Evolutionary conservation across 306 rosid species (phyloP), one percentile per base, ranked within the genome.

Genomic region (Arachis stenosperma): DNA sequence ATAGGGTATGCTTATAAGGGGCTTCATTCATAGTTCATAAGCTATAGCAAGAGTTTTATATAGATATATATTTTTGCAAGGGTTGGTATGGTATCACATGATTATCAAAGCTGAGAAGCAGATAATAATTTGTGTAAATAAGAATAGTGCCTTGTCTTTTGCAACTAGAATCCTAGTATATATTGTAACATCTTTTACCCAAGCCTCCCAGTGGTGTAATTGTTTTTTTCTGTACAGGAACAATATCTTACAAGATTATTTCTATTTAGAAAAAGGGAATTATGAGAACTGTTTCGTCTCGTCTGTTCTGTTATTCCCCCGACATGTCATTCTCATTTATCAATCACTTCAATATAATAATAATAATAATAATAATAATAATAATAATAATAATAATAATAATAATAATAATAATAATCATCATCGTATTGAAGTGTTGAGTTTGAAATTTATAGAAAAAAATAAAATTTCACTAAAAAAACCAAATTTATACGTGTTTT

Each of bases 71-170:
- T 67, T 63, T 68, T 75, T 77, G 79, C 66, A 68, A 80, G 84
- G 74, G 78, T 60, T 75, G 68, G 69, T 67, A 62, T 71, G 70
- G 65, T 37, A 61, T 75, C 47, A 60, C 30, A 14, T 77, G 74
- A 59, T 69, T 71, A 62, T 75, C 69, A 77, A 70, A 71, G 69
- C 72, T 15, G 69, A 72, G 85, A 70, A 74, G 78, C 81, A 60
- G 85, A 69, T 57, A 64, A 81, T 78, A 83, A 50, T 72, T 44
- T 73, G 72, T 88, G 93, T 86, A 88, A 79, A 90, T 88, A 88
- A 68, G 37, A 65, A 65, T 71, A 67, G 53, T 79, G 81, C 73
- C 73, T 73, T 66, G 41, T 62, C 61, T 12, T 52, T 47, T 67
- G 61, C 70, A 64, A 73, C 43, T 75, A 58, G 82, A 55, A 75